These are phyloP conservation scores for Halophytophthora batemanensis DNA, from an alignment of 352 stramenopile genomes.

Conservation along the genomic window DNA sequence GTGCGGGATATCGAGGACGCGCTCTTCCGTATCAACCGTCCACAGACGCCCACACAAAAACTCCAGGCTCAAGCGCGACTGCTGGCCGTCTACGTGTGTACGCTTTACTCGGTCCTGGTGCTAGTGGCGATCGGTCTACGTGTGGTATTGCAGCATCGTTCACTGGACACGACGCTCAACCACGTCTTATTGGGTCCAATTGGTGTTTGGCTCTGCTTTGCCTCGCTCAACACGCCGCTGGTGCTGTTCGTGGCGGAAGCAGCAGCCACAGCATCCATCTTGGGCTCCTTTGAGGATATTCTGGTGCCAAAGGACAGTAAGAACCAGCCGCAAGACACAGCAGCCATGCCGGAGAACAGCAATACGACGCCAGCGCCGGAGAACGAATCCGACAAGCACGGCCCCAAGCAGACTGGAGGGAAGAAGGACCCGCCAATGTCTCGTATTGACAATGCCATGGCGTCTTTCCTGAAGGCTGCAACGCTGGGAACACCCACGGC, in stretches of 20 bases:
- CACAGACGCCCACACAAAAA: constrained; percentile 74
- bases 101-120: constrained; percentile 63
- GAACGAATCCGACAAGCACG: neutral
- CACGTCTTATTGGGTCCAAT: constrained; percentile 70
- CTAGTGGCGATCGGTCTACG: constrained; percentile 65
- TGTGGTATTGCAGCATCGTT: constrained; percentile 64
- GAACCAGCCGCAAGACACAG: constrained; percentile 7
- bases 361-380: neutral
- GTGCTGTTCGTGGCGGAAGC: constrained; percentile 78
- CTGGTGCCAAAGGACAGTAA: constrained; percentile 29
- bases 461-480: constrained; percentile 28
- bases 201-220: constrained; percentile 85
- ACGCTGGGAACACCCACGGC: constrained; percentile 23
- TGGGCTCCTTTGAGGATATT: constrained; percentile 73
- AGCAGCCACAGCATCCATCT: constrained; percentile 64
- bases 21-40: constrained; percentile 70
- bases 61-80: constrained; percentile 56
- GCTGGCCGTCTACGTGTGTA: constrained; percentile 60
- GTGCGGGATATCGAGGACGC: constrained; percentile 76
- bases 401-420: constrained; percentile 2
- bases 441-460: constrained; percentile 26
- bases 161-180: constrained; percentile 61
- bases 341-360: neutral
- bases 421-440: constrained; percentile 6
- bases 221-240: constrained; percentile 77